phyloP scores from a whole-genome alignment of 2,329 filamentous ascomycete genomes.

The Cercospora sojina region DNA sequence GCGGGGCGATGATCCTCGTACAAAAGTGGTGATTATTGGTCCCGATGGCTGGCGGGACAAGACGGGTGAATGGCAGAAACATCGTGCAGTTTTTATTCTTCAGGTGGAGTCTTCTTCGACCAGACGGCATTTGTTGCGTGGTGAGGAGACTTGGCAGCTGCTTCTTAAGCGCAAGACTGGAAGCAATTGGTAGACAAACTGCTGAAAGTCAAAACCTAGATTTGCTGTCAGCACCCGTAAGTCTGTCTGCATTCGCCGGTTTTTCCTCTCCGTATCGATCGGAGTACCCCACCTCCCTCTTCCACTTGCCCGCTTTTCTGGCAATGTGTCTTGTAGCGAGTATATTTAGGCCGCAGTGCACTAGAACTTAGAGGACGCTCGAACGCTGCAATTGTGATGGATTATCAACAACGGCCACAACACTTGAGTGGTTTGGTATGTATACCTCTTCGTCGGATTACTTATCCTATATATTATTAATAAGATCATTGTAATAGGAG shows the following conservation, averaged over 20 bases:
- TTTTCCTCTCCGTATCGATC: neutral
- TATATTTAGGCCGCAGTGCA: too few species aligned
- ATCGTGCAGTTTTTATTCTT: neutral
- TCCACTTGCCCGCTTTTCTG: neutral
- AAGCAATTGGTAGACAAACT: neutral
- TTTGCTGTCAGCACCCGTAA: neutral
- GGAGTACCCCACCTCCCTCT: neutral
- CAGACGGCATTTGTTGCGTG: constrained; percentile 10
- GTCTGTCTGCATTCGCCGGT: neutral
- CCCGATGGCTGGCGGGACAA: neutral
- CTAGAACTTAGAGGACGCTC: neutral
- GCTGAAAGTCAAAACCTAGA: neutral
- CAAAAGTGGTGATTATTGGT: neutral
- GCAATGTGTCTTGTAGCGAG: too few species aligned
- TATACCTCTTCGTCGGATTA: neutral
- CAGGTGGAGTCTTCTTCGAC: neutral
- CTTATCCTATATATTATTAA: neutral
- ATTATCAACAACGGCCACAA: neutral
- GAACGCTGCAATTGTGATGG: neutral
- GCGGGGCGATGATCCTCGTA: neutral
- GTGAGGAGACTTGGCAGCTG: neutral
- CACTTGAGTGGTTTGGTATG: neutral
- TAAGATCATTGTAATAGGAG: neutral
- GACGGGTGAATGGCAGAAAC: neutral
- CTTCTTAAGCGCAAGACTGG: neutral